These are phyloP conservation scores for Prunus mongolica DNA, from an alignment of 306 rosid genomes.

Conservation along the genomic window DNA sequence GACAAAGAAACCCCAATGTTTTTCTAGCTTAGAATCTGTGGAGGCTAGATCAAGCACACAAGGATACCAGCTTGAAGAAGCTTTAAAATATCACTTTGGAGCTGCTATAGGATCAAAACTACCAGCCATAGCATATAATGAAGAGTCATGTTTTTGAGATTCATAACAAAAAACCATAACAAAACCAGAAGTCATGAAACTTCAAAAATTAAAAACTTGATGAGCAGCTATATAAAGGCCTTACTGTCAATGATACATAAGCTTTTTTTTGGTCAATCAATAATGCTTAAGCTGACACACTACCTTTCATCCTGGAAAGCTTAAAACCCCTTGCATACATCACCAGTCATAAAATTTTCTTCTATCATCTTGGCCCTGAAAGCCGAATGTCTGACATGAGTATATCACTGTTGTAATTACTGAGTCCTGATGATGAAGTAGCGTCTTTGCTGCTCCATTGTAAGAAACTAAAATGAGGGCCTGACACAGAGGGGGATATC, in stretches of 20 bases:
- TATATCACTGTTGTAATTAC: constrained; percentile 17
- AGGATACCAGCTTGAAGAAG: too few species aligned
- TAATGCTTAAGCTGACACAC: not conserved
- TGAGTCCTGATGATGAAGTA: constrained; percentile 4
- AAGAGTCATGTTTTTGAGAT: too few species aligned
- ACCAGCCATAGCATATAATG: too few species aligned
- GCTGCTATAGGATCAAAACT: too few species aligned
- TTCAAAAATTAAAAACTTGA: too few species aligned
- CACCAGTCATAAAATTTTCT: not conserved
- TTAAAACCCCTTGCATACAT: not conserved
- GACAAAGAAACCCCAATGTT: not conserved
- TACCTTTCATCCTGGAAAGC: not conserved
- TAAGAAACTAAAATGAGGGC: constrained; percentile 4
- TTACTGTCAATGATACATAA: too few species aligned
- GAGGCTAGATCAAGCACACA: too few species aligned
- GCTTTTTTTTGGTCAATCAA: too few species aligned
- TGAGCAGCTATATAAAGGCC: too few species aligned
- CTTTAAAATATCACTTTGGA: too few species aligned
- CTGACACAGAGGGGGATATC: constrained; percentile 1
- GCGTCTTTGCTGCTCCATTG: constrained; percentile 31
- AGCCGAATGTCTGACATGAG: constrained; percentile 24
- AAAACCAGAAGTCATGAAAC: too few species aligned
- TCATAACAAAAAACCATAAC: too few species aligned
- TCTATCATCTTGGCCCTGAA: constrained; percentile 32
- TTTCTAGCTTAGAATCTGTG: not conserved